phyloP scores from a whole-genome alignment of 1,284 basidiomycete genomes.

The Ganoderma leucocontextum region DNA sequence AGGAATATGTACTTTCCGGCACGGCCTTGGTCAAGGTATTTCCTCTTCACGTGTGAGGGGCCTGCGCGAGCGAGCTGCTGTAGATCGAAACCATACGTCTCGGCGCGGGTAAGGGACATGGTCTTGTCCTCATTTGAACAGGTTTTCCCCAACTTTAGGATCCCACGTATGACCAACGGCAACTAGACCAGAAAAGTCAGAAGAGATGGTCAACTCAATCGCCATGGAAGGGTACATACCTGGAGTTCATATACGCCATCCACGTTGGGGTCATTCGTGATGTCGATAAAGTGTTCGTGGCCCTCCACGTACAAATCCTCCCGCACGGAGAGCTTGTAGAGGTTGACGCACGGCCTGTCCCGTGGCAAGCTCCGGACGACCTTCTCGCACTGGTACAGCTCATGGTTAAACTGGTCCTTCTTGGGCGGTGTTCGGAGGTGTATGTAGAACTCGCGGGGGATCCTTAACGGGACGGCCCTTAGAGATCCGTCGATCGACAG shows the following conservation, averaged over 20 bases:
- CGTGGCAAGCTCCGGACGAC: constrained; percentile 86
- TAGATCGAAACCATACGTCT: constrained; percentile 89
- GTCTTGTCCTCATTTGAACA: constrained; percentile 76
- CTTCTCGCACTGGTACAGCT: constrained; percentile 78
- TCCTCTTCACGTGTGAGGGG: constrained; percentile 65
- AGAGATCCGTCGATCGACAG: constrained; percentile 86
- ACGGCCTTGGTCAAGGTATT: constrained; percentile 81
- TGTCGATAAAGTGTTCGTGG: constrained; percentile 90
- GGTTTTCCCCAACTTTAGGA: constrained; percentile 87
- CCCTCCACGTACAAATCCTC: constrained; percentile 88
- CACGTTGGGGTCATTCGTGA: constrained; percentile 94
- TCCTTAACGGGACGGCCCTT: constrained; percentile 81
- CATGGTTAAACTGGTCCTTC: constrained; percentile 69
- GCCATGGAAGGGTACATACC: constrained; percentile 47
- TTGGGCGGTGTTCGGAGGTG: constrained; percentile 80
- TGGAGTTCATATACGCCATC: constrained; percentile 96
- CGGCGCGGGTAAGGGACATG: constrained; percentile 85
- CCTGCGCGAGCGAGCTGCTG: constrained; percentile 78
- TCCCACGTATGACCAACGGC: constrained; percentile 84
- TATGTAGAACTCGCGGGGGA: constrained; percentile 93
- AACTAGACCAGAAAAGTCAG: constrained; percentile 56
- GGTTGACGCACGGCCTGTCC: constrained; percentile 77
- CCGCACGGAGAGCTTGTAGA: constrained; percentile 87
- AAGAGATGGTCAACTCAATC: neutral
- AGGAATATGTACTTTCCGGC: constrained; percentile 88